Percentiles rank a stretch among this genome's conserved stretches.
Evolutionary conservation across 306 rosid species (phyloP).

Genomic region (Vigna hirtella): DNA sequence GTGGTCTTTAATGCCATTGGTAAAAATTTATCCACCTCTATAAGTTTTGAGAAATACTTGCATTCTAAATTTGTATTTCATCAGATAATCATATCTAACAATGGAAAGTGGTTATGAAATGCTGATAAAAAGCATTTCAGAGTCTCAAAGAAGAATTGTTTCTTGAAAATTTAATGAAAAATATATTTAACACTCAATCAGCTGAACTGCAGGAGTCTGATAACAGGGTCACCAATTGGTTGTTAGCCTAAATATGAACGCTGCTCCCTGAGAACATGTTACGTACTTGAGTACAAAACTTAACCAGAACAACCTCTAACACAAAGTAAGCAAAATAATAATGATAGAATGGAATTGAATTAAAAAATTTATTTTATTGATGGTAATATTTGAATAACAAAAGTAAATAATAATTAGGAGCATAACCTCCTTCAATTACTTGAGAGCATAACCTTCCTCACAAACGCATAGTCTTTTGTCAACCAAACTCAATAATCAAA

Average conservation of each 20-base stretch:
- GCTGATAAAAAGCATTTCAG: slow-evolving; percentile 45
- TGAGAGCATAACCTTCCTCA: too few relatives aligned
- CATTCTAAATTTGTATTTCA: slow-evolving; percentile 14
- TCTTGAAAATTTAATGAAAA: slow-evolving; percentile 64
- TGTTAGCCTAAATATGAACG: not conserved
- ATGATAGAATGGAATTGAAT: too few relatives aligned
- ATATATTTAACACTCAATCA: slow-evolving; percentile 65
- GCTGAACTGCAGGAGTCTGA: slow-evolving; percentile 72
- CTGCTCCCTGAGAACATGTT: too few relatives aligned
- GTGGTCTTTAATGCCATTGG: slow-evolving; percentile 91
- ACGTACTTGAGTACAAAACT: too few relatives aligned
- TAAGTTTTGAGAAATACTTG: not conserved
- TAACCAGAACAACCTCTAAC: too few relatives aligned
- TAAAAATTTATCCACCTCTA: slow-evolving; percentile 43
- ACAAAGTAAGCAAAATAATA: too few relatives aligned
- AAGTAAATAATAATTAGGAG: too few relatives aligned
- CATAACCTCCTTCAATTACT: too few relatives aligned
- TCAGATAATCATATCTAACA: not conserved
- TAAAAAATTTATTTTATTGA: accelerated
- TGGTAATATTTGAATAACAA: too few relatives aligned
- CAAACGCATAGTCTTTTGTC: too few relatives aligned
- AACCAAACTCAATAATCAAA: too few relatives aligned
- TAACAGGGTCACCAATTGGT: slow-evolving; percentile 48
- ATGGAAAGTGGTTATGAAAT: not conserved
- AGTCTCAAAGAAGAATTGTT: slow-evolving; percentile 79